Evolutionary conservation across 1,284 basidiomycete species (phyloP), one percentile per base, ranked within the genome.

Genomic region (Neotropicomus parvogracilis): DNA sequence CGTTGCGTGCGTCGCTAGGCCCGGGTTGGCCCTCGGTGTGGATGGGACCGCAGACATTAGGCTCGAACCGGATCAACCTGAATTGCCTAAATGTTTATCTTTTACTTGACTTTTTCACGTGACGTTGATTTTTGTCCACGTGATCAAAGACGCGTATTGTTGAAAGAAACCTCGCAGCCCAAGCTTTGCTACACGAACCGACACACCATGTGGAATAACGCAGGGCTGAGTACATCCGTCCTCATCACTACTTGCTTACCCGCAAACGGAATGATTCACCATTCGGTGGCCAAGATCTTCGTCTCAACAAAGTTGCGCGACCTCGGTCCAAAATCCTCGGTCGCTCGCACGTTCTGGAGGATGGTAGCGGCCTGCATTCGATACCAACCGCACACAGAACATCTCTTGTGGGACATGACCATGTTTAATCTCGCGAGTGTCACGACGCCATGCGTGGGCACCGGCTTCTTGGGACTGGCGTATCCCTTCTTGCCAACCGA

Each of bases 371-470:
- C 46, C 3, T 65, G 63, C 31, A 65, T 61, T 38, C 48, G 44
- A 13, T 65, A 65, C 29, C 40, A 65, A 32, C 62, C 60, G 1
- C 47, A 50, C 4, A 45, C 60, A n/a, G 32, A 31, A 28, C 56
- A 62, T 40, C 59, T 63, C 41, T 19, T 61, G 40, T 39, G 56
- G 37, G 45, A 50, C 40, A 17, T 65, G 35, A 52, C 46, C 7
- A 65, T 49, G 1, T 61, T 65, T 40, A 65, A 46, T 26, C 60
- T 65, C 28, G 63, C 63, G 6, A 63, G 60, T 4, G 42, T 65
- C 51, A 58, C 44, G 52, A 38, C 46, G 3, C 48, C 56, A 7
- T 52, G 21, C 27, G 21, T 52, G 11, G 63, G 59, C 20, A 61
- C 59, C 2, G 45, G 56, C 29, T 65, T 65, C 42, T 47, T 65